Conservation (phyloP, 331 rosid species). For the Dryas integrifolia region DNA sequence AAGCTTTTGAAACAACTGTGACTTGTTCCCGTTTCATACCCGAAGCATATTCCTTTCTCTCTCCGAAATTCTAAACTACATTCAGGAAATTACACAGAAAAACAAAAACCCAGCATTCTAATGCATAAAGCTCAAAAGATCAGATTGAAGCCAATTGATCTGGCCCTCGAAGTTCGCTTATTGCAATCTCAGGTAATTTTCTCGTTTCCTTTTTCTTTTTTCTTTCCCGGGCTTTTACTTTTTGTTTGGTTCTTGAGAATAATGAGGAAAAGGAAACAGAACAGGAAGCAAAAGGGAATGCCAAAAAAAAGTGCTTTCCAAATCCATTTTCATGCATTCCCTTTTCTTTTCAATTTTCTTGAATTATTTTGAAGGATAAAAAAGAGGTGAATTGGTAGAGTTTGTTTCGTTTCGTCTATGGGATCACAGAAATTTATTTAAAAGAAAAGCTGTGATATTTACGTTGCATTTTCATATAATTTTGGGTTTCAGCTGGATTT, state of each 20-base stretch:
- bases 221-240: not conserved
- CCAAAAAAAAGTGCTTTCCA: not conserved
- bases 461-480: not conserved
- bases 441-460: not conserved
- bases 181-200: slow-evolving; percentile 28
- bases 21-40: slow-evolving; percentile 28
- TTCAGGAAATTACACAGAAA: not conserved
- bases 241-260: slow-evolving; percentile 24
- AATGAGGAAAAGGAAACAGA: slow-evolving; percentile 1
- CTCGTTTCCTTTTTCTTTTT: not conserved
- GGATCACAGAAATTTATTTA: no score
- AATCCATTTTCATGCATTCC: slow-evolving; percentile 12
- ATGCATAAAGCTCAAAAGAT: slow-evolving; percentile 23
- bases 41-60: slow-evolving; percentile 49
- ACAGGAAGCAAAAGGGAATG: not conserved
- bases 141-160: slow-evolving; percentile 29
- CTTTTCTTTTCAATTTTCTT: not conserved
- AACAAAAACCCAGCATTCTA: not conserved
- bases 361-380: not conserved
- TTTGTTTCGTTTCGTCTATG: no score
- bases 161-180: slow-evolving; percentile 5
- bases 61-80: not conserved
- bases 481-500: not conserved
- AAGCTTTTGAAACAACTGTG: slow-evolving; percentile 19
- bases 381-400: not conserved